Evolutionary conservation across 495 filamentous ascomycete species (phyloP), one percentile per base, ranked within the genome.

Genomic region (Chaetomidium leptoderma): DNA sequence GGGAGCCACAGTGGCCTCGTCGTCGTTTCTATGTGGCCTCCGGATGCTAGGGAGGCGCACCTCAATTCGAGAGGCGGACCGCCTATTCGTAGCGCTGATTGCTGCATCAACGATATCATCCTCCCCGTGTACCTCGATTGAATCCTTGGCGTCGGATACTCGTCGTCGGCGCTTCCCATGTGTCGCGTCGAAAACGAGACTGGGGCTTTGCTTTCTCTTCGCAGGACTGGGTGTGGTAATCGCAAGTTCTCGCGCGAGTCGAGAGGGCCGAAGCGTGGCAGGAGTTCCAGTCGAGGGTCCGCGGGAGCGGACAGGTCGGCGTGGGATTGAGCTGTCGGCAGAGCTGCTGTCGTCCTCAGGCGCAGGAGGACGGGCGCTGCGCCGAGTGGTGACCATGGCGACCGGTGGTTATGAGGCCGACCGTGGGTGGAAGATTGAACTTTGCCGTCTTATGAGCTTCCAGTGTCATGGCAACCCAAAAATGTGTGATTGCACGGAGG

Each of bases 361-460:
- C 9, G 52, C 10, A 6, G 10, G 5, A n/a, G 2, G 10, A 11
- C 42, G 42, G 23, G 30, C 53, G 29, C 54, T 2, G 24, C 54
- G 33, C 24, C 54, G 44, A 10, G 54, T 57, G 35, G 35, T 49
- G 6, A 50, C 44, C 54, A 57, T 57, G 24, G 24, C 35, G 29
- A 17, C 14, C n/a, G 42, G 17, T 26, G 19, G 19, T 43, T 33
- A 19, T 17, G 19, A 14, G 16, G 16, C 10, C 7, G 26, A 26
- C 29, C 39, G 24, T 6, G 6, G 29, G 3, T 10, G 42, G 16
- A 32, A 32, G 11, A 29, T 30, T 13, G 19, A n/a, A n/a, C 6
- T 6, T 14, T 50, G 47, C 46, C 8, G 46, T 36, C 32, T 47
- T n/a, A n/a, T n/a, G n/a, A n/a, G n/a, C n/a, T n/a, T n/a, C n/a